phyloP scores from a whole-genome alignment of 2,329 filamentous ascomycete genomes.

The Conoideocrella luteorostrata region DNA sequence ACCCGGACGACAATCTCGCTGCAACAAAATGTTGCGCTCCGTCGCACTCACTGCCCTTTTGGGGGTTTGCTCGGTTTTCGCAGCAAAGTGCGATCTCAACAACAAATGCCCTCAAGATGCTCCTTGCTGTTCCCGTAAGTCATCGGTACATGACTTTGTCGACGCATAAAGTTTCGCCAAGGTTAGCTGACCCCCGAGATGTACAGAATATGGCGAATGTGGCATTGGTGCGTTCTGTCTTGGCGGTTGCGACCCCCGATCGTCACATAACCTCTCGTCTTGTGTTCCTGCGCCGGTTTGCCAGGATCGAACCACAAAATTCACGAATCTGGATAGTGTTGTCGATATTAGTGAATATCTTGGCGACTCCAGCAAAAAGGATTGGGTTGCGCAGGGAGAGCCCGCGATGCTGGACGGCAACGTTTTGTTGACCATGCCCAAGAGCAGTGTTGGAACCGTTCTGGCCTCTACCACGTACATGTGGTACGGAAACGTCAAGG shows the following conservation, averaged over 20 bases:
- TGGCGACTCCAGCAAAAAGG: constrained; percentile 69
- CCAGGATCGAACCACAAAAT: constrained; percentile 64
- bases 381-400: constrained; percentile 85
- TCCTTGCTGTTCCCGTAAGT: constrained; percentile 78
- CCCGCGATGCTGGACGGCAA: constrained; percentile 62
- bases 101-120: constrained; percentile 62
- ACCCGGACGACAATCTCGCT: neutral
- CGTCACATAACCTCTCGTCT: constrained; percentile 75
- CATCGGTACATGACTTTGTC: neutral
- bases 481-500: constrained; percentile 94
- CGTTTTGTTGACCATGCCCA: constrained; percentile 82
- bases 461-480: constrained; percentile 79
- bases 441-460: constrained; percentile 78
- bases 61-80: constrained; percentile 24
- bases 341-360: constrained; percentile 73
- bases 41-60: constrained; percentile 24
- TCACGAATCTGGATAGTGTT: constrained; percentile 64
- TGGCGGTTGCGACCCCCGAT: constrained; percentile 85
- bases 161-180: neutral
- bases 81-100: constrained; percentile 37
- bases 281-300: constrained; percentile 84
- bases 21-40: constrained; percentile 25
- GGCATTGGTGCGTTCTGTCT: constrained; percentile 93
- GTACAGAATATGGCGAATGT: constrained; percentile 80
- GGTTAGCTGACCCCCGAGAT: constrained; percentile 13